Conservation (phyloP, 495 filamentous ascomycete species). For the Talaromyces thailandensis region DNA sequence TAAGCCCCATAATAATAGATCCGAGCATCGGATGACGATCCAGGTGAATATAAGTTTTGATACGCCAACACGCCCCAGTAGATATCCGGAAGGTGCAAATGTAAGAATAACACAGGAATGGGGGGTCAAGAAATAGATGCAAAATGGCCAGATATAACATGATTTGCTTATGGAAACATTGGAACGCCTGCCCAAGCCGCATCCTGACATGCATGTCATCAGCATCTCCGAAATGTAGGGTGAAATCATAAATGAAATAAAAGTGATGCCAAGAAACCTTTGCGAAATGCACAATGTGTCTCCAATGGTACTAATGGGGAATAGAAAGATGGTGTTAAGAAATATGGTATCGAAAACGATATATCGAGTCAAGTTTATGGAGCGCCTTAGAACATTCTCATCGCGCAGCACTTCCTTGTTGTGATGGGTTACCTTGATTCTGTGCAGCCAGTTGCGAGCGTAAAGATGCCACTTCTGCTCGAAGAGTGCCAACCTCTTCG, state of each 20-base stretch:
- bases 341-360: background rate
- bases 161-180: background rate
- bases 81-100: background rate
- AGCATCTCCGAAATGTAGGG: background rate
- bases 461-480: conserved; percentile 30
- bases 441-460: conserved; percentile 30
- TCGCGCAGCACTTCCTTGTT: background rate
- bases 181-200: conserved; percentile 3
- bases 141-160: background rate
- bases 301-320: background rate
- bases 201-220: conserved; percentile 5
- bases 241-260: background rate
- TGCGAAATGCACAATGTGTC: background rate
- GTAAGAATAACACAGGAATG: background rate
- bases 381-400: background rate
- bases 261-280: conserved; percentile 1
- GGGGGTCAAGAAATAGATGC: background rate
- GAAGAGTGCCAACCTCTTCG: conserved; percentile 29
- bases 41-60: background rate
- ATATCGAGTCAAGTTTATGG: background rate
- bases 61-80: conserved; percentile 1
- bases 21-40: background rate
- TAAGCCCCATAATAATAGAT: background rate
- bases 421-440: conserved; percentile 8
- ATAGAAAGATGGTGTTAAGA: background rate